These are phyloP conservation scores for Pestalotiopsis sp. DNA, from an alignment of 2,329 filamentous ascomycete species.

Conservation along the genomic window DNA sequence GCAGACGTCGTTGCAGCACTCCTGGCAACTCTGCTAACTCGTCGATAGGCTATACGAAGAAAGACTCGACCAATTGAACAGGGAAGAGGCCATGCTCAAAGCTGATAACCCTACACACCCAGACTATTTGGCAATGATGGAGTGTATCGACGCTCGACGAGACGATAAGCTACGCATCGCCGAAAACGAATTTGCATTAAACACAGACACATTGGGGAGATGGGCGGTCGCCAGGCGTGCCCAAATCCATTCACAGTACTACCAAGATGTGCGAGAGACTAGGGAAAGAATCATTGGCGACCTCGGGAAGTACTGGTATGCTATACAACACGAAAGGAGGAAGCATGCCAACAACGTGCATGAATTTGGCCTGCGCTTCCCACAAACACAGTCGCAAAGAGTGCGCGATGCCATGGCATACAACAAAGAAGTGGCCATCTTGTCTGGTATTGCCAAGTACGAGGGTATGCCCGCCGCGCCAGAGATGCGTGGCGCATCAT, in stretches of 20 bases:
- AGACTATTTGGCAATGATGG: slow-evolving; percentile 87
- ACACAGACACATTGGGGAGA: slow-evolving; percentile 69
- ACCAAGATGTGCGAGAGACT: slow-evolving; percentile 80
- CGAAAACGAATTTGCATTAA: slow-evolving; percentile 71
- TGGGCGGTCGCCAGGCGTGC: slow-evolving; percentile 79
- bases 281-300: slow-evolving; percentile 78
- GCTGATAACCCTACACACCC: slow-evolving; percentile 74
- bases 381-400: slow-evolving; percentile 73
- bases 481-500: slow-evolving; percentile 70
- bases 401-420: slow-evolving; percentile 86
- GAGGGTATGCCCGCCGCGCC: slow-evolving; percentile 97
- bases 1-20: neutral
- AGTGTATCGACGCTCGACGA: slow-evolving; percentile 79
- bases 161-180: slow-evolving; percentile 79
- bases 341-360: slow-evolving; percentile 75
- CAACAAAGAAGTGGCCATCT: slow-evolving; percentile 89
- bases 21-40: slow-evolving; percentile 19
- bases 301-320: slow-evolving; percentile 87
- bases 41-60: slow-evolving; percentile 77
- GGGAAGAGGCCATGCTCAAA: slow-evolving; percentile 62
- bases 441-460: slow-evolving; percentile 90
- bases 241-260: slow-evolving; percentile 87
- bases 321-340: slow-evolving; percentile 86
- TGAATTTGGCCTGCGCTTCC: slow-evolving; percentile 81
- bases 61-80: slow-evolving; percentile 77